Percentiles rank a stretch among this genome's conserved stretches.
Evolutionary conservation across 176 grass and related monocot genomes (phyloP).

Genomic region (Musa schizocarpa): DNA sequence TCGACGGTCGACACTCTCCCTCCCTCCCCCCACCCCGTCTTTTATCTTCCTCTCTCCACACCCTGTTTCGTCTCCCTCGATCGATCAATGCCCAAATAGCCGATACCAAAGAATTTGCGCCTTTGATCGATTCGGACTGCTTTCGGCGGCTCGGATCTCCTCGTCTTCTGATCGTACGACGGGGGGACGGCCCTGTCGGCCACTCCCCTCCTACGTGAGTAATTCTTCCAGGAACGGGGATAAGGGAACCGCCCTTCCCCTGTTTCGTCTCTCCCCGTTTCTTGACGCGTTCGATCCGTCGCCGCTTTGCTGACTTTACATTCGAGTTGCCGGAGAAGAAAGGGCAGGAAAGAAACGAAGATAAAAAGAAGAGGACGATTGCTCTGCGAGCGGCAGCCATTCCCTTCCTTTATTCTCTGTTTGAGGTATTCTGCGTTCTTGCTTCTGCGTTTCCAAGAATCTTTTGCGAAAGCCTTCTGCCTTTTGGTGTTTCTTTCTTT

Average conservation of each 20-base stretch:
- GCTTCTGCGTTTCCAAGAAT: neutral
- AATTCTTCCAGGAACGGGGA: neutral
- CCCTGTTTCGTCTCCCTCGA: neutral
- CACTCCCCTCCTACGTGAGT: neutral
- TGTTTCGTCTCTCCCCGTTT: neutral
- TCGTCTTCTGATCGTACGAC: neutral
- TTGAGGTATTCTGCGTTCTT: neutral
- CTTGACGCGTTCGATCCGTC: neutral
- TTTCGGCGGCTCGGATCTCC: neutral
- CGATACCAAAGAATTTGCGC: neutral
- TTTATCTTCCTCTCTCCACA: too few species aligned
- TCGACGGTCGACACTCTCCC: neutral
- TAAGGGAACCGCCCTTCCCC: neutral
- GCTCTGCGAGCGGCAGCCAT: neutral
- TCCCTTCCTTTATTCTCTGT: neutral
- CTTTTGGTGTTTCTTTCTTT: neutral
- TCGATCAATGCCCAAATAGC: neutral
- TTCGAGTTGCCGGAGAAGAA: neutral
- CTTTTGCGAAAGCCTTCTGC: neutral
- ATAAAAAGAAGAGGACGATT: neutral
- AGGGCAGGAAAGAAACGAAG: neutral
- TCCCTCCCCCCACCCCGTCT: neutral
- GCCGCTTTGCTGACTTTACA: neutral
- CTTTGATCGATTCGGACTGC: neutral
- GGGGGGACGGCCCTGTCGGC: neutral